These are phyloP conservation scores for Chloroidium sp. DNA, from an alignment of 163 green algal genomes.

Conservation along the genomic window DNA sequence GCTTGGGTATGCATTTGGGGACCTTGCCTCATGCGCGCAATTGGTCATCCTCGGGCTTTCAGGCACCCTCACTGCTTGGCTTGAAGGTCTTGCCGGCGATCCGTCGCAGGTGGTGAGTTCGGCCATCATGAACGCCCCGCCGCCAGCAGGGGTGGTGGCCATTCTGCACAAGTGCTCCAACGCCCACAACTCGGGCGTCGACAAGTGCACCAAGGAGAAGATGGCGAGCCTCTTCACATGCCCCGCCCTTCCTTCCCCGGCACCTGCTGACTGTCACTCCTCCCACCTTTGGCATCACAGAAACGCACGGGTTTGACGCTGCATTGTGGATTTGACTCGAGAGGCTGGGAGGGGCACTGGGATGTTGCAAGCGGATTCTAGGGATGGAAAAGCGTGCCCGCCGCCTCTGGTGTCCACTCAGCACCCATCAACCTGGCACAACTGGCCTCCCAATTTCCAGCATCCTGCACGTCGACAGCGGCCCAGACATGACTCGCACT, in stretches of 20 bases:
- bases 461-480: too few relatives aligned
- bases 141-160: conserved; percentile 22
- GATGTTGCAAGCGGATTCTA: background rate
- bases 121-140: conserved; percentile 61
- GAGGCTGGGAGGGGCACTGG: background rate
- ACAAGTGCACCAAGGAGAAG: conserved; percentile 6
- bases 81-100: background rate
- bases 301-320: background rate
- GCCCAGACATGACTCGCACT: too few relatives aligned
- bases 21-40: too few relatives aligned
- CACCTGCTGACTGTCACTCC: background rate
- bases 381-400: too few relatives aligned
- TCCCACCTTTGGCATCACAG: background rate
- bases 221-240: background rate
- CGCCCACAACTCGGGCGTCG: conserved; percentile 1
- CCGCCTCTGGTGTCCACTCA: too few relatives aligned
- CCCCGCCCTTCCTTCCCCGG: too few relatives aligned
- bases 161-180: conserved; percentile 4
- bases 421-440: too few relatives aligned
- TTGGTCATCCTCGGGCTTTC: too few relatives aligned
- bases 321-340: background rate
- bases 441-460: too few relatives aligned
- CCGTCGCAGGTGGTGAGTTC: conserved; percentile 53
- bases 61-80: too few relatives aligned
- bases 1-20: too few relatives aligned